These are phyloP conservation scores for Xylariaceae sp. DNA, from an alignment of 2,329 filamentous ascomycete genomes.

Conservation along the genomic window DNA sequence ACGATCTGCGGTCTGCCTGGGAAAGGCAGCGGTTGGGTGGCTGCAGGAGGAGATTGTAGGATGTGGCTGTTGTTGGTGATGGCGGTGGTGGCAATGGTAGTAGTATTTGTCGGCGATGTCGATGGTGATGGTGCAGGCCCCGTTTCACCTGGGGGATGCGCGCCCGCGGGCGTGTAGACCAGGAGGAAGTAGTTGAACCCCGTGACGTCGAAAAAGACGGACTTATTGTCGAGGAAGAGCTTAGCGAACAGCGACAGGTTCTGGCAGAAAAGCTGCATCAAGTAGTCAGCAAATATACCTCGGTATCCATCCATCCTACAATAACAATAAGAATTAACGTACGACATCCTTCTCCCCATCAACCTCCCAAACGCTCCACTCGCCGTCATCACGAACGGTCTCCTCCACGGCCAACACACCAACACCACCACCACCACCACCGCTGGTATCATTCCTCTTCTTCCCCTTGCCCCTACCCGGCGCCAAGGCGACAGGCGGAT, in stretches of 20 bases:
- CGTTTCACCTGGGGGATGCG: not conserved
- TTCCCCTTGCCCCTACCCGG: slow-evolving; percentile 42
- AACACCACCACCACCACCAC: slow-evolving; percentile 25
- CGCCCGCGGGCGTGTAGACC: slow-evolving; percentile 64
- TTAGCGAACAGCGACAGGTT: slow-evolving; percentile 96
- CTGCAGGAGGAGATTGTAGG: not conserved
- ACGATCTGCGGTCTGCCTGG: slow-evolving; percentile 64
- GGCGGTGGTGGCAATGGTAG: not conserved
- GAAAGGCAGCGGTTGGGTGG: slow-evolving; percentile 13
- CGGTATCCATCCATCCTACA: slow-evolving; percentile 2
- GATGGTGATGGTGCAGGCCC: not conserved
- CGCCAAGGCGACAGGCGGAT: not conserved
- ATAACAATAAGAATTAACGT: slow-evolving; percentile 36
- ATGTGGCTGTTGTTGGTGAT: slow-evolving; percentile 2
- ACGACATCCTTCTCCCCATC: slow-evolving; percentile 84
- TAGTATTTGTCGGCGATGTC: not conserved
- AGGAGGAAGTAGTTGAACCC: slow-evolving; percentile 95
- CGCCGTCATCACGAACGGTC: slow-evolving; percentile 61
- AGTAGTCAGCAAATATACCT: not conserved
- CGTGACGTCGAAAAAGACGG: slow-evolving; percentile 94
- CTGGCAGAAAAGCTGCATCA: slow-evolving; percentile 76
- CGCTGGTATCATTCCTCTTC: slow-evolving; percentile 30
- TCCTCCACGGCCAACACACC: slow-evolving; percentile 41
- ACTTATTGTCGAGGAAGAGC: slow-evolving; percentile 97
- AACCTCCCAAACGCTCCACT: slow-evolving; percentile 88